Conservation (phyloP, 23 red algal species). For the Chondrus crispus region DNA sequence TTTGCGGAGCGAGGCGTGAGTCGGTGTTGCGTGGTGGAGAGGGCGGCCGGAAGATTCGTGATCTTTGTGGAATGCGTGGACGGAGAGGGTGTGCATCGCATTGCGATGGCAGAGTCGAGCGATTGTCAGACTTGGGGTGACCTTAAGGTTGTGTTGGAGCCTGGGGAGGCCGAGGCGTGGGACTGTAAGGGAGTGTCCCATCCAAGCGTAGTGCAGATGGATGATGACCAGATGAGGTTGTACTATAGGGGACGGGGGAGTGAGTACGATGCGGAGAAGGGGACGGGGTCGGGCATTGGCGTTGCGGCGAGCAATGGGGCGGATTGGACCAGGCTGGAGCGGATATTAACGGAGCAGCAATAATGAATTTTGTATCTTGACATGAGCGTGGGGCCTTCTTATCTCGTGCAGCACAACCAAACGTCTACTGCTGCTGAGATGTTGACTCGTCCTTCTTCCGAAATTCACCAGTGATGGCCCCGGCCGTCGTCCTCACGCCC, state of each 20-base stretch:
- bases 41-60: background rate
- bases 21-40: constrained; percentile 1
- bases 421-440: background rate
- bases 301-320: constrained; percentile 1
- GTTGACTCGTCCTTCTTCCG: background rate
- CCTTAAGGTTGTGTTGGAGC: constrained; percentile 32
- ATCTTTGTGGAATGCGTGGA: constrained; percentile 24
- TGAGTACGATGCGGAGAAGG: background rate
- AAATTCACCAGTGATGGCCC: constrained; percentile 27
- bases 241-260: constrained; percentile 57
- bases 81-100: background rate
- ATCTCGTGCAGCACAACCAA: background rate
- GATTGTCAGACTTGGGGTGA: constrained; percentile 12
- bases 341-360: background rate
- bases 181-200: constrained; percentile 54
- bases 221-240: constrained; percentile 44
- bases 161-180: constrained; percentile 18
- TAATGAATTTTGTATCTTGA: background rate
- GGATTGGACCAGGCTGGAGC: background rate
- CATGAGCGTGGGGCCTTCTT: background rate
- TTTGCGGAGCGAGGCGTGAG: background rate
- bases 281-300: constrained; percentile 12
- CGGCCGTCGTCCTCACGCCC: constrained; percentile 7
- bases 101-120: background rate
- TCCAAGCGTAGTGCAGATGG: constrained; percentile 50